Conservation (phyloP, 208 protist species). For the Trypanosoma melophagium region DNA sequence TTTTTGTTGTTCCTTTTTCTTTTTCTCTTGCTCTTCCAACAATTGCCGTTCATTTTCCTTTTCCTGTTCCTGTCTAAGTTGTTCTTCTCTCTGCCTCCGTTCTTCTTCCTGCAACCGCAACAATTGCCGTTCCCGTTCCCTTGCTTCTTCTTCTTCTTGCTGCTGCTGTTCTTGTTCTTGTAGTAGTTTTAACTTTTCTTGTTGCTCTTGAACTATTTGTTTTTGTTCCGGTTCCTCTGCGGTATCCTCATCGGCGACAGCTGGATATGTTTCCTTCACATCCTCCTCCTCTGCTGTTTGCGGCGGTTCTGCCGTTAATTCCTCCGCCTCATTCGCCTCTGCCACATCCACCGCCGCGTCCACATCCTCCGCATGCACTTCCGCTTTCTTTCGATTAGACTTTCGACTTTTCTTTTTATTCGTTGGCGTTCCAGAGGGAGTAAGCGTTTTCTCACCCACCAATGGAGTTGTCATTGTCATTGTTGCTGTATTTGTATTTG, state of each 20-base stretch:
- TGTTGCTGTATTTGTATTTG: too few species aligned
- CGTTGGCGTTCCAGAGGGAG: neutral
- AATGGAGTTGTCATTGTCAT: conserved; percentile 6
- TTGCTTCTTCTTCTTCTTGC: too few species aligned
- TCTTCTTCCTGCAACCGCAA: neutral
- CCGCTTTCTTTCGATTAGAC: neutral
- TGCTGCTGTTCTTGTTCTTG: neutral
- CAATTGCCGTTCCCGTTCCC: neutral
- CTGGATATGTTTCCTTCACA: conserved; percentile 22
- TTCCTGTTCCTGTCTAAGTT: neutral
- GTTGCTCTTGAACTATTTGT: neutral
- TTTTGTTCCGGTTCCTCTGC: neutral
- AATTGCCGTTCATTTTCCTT: neutral
- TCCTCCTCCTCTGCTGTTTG: conserved; percentile 23
- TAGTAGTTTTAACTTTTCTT: neutral
- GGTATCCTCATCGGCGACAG: conserved; percentile 12
- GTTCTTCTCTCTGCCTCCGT: too few species aligned
- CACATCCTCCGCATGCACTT: conserved; percentile 11
- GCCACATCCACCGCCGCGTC: conserved; percentile 18
- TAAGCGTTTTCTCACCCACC: neutral
- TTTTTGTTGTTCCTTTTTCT: neutral
- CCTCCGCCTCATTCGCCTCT: conserved; percentile 25
- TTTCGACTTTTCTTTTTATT: neutral
- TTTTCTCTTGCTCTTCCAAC: too few species aligned
- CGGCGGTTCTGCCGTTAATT: conserved; percentile 13